phyloP scores from a whole-genome alignment of 495 filamentous ascomycete genomes.

The Neurospora sp. region DNA sequence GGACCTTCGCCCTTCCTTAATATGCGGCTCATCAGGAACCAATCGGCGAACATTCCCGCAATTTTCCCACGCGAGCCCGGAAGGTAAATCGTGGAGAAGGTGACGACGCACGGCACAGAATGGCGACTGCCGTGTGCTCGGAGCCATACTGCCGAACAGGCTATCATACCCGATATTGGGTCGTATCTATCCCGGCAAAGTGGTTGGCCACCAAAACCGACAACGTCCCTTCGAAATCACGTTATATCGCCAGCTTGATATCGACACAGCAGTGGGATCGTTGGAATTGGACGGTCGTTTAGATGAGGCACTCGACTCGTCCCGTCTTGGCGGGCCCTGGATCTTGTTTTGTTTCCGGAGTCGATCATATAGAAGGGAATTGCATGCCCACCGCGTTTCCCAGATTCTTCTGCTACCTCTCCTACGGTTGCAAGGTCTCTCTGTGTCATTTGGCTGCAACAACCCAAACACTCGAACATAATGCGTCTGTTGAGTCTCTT shows the following conservation, averaged over 20 bases:
- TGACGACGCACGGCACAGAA: not conserved
- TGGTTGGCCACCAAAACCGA: constrained; percentile 5
- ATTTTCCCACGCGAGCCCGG: not conserved
- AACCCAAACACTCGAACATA: not conserved
- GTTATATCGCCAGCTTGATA: not conserved
- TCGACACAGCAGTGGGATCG: not conserved
- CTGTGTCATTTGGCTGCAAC: not conserved
- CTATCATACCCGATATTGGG: constrained; percentile 16
- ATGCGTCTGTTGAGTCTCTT: constrained; percentile 18
- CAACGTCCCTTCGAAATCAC: not conserved
- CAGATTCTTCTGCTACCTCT: not conserved
- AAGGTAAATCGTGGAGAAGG: not conserved
- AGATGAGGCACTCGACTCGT: not conserved
- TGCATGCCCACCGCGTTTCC: not conserved
- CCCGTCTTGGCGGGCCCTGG: constrained; percentile 4
- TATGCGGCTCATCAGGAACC: not conserved
- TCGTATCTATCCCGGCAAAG: constrained; percentile 2
- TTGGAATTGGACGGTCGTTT: no score
- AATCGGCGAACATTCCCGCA: not conserved
- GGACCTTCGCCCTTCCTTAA: not conserved
- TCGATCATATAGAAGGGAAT: not conserved
- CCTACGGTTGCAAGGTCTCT: not conserved
- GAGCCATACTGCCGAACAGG: constrained; percentile 19
- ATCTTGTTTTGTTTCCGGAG: not conserved
- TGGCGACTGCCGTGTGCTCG: constrained; percentile 9